Evolutionary conservation across 2,329 filamentous ascomycete species (phyloP).

Genomic region (Fusarium verrucosum): DNA sequence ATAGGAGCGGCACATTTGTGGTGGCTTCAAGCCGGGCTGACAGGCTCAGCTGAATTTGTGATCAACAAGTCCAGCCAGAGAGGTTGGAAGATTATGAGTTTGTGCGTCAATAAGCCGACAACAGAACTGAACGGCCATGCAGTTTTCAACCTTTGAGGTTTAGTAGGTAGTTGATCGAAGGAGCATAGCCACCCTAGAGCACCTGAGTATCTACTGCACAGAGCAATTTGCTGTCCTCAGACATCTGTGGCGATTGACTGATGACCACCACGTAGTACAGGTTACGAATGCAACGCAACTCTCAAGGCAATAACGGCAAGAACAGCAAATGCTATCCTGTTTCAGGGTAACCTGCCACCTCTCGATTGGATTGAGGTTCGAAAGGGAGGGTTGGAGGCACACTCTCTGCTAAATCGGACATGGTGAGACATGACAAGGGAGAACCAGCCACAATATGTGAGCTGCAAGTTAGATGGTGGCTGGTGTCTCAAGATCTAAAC

Average conservation of each 20-base stretch:
- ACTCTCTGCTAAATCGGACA: slow-evolving; percentile 5
- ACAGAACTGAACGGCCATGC: neutral
- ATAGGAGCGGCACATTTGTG: neutral
- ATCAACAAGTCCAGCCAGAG: slow-evolving; percentile 4
- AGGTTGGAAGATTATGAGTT: neutral
- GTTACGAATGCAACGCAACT: neutral
- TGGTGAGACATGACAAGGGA: slow-evolving; percentile 16
- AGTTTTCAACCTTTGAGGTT: neutral
- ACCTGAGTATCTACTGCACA: neutral
- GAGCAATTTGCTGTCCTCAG: neutral
- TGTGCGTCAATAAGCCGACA: slow-evolving; percentile 11
- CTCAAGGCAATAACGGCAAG: no score
- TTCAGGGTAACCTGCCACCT: slow-evolving; percentile 16
- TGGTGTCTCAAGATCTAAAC: slow-evolving; percentile 20
- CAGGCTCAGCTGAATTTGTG: slow-evolving; percentile 32
- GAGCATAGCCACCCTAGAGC: slow-evolving; percentile 2
- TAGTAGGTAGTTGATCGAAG: neutral
- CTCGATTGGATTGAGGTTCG: slow-evolving; percentile 1
- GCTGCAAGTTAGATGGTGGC: slow-evolving; percentile 5
- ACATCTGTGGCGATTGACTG: neutral
- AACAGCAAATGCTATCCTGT: no score
- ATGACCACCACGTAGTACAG: neutral
- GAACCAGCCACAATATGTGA: slow-evolving; percentile 25
- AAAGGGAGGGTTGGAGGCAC: slow-evolving; percentile 5
- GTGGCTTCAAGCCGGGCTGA: slow-evolving; percentile 3